A percentile compares a stretch with the other conserved stretches of the same genome.
These are phyloP conservation scores for Neurospora intermedia DNA, from an alignment of 495 filamentous ascomycete genomes.

Conservation along the genomic window DNA sequence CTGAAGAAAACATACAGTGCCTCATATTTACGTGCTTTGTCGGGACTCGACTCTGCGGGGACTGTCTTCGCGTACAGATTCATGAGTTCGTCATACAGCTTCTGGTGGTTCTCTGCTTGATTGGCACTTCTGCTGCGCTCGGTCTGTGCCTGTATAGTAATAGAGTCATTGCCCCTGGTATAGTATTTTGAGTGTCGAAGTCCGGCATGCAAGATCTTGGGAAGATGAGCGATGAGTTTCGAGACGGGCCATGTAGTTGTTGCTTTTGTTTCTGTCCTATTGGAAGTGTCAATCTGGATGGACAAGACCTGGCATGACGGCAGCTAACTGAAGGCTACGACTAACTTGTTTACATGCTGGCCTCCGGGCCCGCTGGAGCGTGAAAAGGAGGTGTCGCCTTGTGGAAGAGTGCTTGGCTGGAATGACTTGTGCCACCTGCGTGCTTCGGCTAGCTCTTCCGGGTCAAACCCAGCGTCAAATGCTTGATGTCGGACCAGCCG, in stretches of 20 bases:
- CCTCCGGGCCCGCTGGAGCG: conserved; percentile 89
- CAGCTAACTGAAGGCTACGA: conserved; percentile 4
- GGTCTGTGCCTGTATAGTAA: conserved; percentile 33
- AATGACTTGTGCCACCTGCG: conserved; percentile 67
- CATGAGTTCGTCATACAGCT: conserved; percentile 41
- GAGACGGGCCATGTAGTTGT: conserved; percentile 53
- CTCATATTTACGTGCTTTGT: conserved; percentile 31
- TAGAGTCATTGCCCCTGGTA: conserved; percentile 47
- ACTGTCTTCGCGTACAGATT: conserved; percentile 47
- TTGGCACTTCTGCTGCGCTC: conserved; percentile 38
- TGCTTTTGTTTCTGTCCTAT: conserved; percentile 86
- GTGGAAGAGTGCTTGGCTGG: conserved; percentile 51
- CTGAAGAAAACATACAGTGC: conserved; percentile 20
- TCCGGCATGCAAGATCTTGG: conserved; percentile 51
- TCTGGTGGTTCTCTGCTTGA: conserved; percentile 31
- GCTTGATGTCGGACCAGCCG: conserved; percentile 25
- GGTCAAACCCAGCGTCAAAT: conserved; percentile 29
- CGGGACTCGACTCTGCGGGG: conserved; percentile 25
- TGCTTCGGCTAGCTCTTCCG: conserved; percentile 56
- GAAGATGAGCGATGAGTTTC: conserved; percentile 51
- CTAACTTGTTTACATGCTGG: conserved; percentile 95
- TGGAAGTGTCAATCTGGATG: not conserved
- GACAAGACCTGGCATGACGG: not conserved
- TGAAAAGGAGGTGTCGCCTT: conserved; percentile 60
- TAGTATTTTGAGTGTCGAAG: conserved; percentile 62